Base-by-base conservation (phyloP, 768 basidiomycete genomes). In the Collybia sordida region DNA sequence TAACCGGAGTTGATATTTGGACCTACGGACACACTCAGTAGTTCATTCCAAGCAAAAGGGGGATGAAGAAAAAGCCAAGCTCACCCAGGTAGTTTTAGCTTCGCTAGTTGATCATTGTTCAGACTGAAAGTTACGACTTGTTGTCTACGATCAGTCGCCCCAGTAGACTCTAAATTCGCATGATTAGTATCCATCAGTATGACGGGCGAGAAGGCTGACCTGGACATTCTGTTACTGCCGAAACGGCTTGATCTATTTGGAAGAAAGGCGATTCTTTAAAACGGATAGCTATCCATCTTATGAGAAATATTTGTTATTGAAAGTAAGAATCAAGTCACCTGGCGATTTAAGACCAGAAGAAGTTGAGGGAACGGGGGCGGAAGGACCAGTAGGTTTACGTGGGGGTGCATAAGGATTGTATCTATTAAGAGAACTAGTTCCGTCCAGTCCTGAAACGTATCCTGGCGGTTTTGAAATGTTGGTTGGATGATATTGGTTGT, bases 191-290 rank as follows among this genome's bases (percentile, higher is more conserved):
- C 18, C 15, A 17, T 35, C 6, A 2, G 14, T 38, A 36, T 12
- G 35, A 17, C 25, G 23, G 34, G 8, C 18, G 4, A 7, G 2
- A 22, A 52, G 18, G 17, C 74, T 19, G 59, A 90, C 90, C 90
- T 70, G 88, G 89, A 66, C 90, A 93, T 63, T 93, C 90, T 6
- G 76, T 72, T 23, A 92, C 72, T 22, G 53, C 49, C 2, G 88
- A 88, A 9, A 90, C 81, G 4, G 73, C 60, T 57, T 89, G 83
- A 42, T 88, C 85, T 3, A 89, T 64, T 9, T 68, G 70, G 58
- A 86, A 86, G 64, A 93, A 93, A 0, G 91, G 90, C 0, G 91
- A 92, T 7, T 80, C 77, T 58, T 86, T 90, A 71, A 93, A 93
- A 42, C 80, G 82, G 38, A 93, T 82, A 18, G 63, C 90, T 89